Evolutionary conservation across 2,329 filamentous ascomycete species (phyloP).

Genomic region (Hymenoscyphus linearis): DNA sequence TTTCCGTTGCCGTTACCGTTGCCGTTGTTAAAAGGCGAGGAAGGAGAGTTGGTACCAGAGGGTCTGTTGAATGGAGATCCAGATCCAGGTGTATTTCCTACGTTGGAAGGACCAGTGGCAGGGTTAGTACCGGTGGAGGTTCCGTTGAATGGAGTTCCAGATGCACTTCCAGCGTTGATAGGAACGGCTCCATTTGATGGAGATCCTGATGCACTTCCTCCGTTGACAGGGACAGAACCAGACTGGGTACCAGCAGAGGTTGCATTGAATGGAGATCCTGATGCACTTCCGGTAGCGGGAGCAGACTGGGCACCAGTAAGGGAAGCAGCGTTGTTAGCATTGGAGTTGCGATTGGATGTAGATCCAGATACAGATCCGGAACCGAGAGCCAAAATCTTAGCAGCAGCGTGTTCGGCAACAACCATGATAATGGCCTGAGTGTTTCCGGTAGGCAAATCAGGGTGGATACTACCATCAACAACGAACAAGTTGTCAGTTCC

Average conservation of each 20-base stretch:
- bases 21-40: too few species aligned
- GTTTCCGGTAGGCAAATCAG: constrained; percentile 63
- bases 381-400: constrained; percentile 42
- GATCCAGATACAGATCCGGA: background rate
- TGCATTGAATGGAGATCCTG: background rate
- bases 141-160: background rate
- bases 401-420: constrained; percentile 57
- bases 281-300: background rate
- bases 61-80: too few species aligned
- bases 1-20: too few species aligned
- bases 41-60: too few species aligned
- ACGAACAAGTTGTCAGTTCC: constrained; percentile 64
- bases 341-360: background rate
- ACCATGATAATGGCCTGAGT: constrained; percentile 60
- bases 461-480: constrained; percentile 63
- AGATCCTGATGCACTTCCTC: too few species aligned
- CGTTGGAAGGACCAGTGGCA: background rate
- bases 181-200: too few species aligned
- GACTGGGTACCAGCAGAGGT: background rate
- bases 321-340: background rate
- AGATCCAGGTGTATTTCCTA: too few species aligned
- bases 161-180: background rate
- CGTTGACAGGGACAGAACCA: too few species aligned
- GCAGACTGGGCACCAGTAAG: background rate
- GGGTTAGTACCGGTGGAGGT: background rate